Base-by-base conservation (phyloP, 2,329 filamentous ascomycete species). In the Sporothrix humicola region DNA sequence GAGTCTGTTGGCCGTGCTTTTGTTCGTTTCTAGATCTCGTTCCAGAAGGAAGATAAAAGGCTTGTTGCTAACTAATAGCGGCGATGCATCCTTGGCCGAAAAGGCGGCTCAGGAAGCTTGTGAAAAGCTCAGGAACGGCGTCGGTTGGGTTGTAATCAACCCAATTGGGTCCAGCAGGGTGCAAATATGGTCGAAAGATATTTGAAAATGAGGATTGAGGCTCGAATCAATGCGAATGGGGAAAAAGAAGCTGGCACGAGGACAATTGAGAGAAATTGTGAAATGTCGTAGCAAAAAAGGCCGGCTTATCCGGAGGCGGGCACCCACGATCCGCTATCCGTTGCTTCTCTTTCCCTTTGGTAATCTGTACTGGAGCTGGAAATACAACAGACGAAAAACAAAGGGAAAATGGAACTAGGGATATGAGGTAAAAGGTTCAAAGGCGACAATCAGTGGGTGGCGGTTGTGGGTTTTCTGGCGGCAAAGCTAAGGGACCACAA, bases 221-320 rank as follows among this genome's bases (percentile, higher is more conserved):
- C 6, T 12, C 15, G 9, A 6, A 66, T 48, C 42, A 48, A 15
- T 17, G 6, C 15, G 5, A 56, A 56, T 23, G 20, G n/a, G n/a
- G 6, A 23, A 15, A 13, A 3, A 48, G 4, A 37, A 48, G 20
- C 12, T 48, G 61, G 61, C 42, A 48, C 61, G 42, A 66, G 61
- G 61, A 12, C 15, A 66, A 48, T 26, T 66, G 42, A 66, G 37
- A 4, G 20, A 26, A 66, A 48, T 26, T 66, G 42, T 48, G 37
- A 4, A 66, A 48, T 48, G 61, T 12, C 37, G 56, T 26, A 7
- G 37, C 31, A 46, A 37, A 37, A 37, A 37, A 46, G 37, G 52
- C 68, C 68, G 68, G 37, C 50, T 44, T 17, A 48, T 70, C 68
- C 68, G 68, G 68, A 26, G 52, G 68, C 52, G 52, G 37, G 23